These are phyloP conservation scores for Oenanthe sinensis DNA, from an alignment of 129 eudicot species.

Conservation along the genomic window DNA sequence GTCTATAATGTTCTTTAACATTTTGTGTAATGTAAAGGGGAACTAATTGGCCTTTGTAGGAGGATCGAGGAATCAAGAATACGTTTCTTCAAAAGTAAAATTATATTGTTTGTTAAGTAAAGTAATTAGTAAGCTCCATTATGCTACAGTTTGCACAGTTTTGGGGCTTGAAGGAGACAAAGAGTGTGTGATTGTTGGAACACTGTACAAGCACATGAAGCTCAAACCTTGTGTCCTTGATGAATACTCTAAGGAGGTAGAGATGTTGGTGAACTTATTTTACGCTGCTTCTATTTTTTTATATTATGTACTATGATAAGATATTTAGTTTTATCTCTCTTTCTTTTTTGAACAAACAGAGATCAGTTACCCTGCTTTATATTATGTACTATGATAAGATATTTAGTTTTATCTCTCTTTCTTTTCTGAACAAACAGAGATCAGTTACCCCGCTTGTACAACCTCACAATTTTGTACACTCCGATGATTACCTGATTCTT, in stretches of 20 bases:
- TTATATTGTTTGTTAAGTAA: background rate
- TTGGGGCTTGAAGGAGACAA: conserved; percentile 80
- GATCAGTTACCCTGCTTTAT: conserved; percentile 51
- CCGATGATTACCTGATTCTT: conserved; percentile 72
- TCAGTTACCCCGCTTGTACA: conserved; percentile 59
- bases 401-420: background rate
- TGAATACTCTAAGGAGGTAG: conserved; percentile 94
- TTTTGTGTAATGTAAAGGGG: background rate
- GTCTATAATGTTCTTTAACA: background rate
- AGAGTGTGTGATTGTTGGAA: conserved; percentile 86
- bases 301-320: background rate
- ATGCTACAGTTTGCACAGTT: conserved; percentile 64
- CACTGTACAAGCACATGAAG: conserved; percentile 91
- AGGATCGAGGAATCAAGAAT: background rate
- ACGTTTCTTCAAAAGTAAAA: background rate
- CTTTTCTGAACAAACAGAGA: conserved; percentile 37
- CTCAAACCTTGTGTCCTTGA: conserved; percentile 83
- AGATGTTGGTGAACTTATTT: background rate
- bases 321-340: background rate
- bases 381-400: background rate
- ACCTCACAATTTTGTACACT: conserved; percentile 71
- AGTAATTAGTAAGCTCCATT: background rate
- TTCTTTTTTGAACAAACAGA: conserved; percentile 30
- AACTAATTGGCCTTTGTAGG: background rate
- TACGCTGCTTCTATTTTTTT: background rate